Evolutionary conservation across 495 filamentous ascomycete species (phyloP), one percentile per base, ranked within the genome.

Genomic region (Aspergillus kassunensis): DNA sequence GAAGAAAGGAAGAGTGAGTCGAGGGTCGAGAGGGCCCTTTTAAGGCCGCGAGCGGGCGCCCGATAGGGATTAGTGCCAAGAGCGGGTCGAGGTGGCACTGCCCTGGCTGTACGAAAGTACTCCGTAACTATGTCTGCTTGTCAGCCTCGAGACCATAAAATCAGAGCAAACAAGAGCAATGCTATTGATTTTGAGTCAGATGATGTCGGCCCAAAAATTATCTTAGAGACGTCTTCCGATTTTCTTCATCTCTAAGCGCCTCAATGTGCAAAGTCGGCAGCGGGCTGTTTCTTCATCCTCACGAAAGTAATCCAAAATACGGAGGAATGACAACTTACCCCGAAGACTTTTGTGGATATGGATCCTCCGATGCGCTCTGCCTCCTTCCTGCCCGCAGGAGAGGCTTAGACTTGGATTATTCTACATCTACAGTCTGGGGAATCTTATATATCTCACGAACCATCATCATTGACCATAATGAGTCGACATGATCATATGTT

Each of bases 191-290:
- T 3, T 23, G 24, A 36, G 40, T 59, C 52, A 50, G 52, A 40
- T 40, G 55, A 58, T 58, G 55, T 58, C 50, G 55, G 55, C 55
- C 55, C 55, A 33, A 36, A 33, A 31, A 18, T n/a, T n/a, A 29
- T 43, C 50, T 46, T 54, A 52, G 55, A 58, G 48, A 57, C 29
- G 45, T 40, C 50, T 58, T 54, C 55, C 50, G 50, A 39, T 42
- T 27, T 49, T 41, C 35, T 27, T 45, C 49, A 46, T 52, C 44
- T 54, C 49, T 37, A 53, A 58, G 55, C 23, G 46, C 55, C 55
- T 54, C 55, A 54, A 13, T 40, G 53, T 43, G 55, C 50, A 48
- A 34, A 46, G 50, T 58, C 55, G 50, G 55, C 55, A 25, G 34
- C 25, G 55, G 55, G 50, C 35, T 48, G 27, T 52, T 16, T 57